Evolutionary conservation across 306 rosid genomes (phyloP).

Genomic region (Potentilla sterilis): DNA sequence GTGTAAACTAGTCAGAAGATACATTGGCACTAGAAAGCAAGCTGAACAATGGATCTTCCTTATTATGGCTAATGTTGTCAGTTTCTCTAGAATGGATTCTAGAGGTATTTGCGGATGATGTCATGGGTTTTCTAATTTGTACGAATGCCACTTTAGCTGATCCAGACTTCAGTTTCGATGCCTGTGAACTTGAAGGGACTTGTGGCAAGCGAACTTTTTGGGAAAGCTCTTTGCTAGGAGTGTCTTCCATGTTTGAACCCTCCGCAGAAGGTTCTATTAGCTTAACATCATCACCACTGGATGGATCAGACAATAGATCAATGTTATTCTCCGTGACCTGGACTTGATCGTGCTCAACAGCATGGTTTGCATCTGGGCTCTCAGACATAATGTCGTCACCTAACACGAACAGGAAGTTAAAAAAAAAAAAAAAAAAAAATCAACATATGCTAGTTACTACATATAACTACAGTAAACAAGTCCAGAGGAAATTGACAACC

Average conservation of each 20-base stretch:
- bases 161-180: slow-evolving; percentile 29
- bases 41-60: slow-evolving; percentile 44
- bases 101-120: slow-evolving; percentile 11
- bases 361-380: slow-evolving; percentile 22
- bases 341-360: slow-evolving; percentile 21
- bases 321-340: slow-evolving; percentile 18
- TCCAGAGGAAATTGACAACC: neutral
- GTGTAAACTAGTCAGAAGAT: slow-evolving; percentile 27
- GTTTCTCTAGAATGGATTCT: slow-evolving; percentile 33
- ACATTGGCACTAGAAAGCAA: slow-evolving; percentile 43
- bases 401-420: slow-evolving; percentile 21
- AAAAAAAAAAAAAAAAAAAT: neutral
- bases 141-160: slow-evolving; percentile 64
- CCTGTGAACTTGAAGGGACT: slow-evolving; percentile 18
- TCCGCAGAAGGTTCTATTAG: slow-evolving; percentile 27
- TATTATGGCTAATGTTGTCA: slow-evolving; percentile 27
- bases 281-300: slow-evolving; percentile 20
- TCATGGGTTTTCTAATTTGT: slow-evolving; percentile 43
- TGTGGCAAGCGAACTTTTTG: slow-evolving; percentile 27
- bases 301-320: slow-evolving; percentile 28
- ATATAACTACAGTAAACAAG: neutral
- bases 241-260: slow-evolving; percentile 21
- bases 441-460: neutral
- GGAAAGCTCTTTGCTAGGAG: slow-evolving; percentile 21
- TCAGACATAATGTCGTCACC: slow-evolving; percentile 38